phyloP scores from a whole-genome alignment of 495 filamentous ascomycete genomes.

The Chaetomium cochliodes region DNA sequence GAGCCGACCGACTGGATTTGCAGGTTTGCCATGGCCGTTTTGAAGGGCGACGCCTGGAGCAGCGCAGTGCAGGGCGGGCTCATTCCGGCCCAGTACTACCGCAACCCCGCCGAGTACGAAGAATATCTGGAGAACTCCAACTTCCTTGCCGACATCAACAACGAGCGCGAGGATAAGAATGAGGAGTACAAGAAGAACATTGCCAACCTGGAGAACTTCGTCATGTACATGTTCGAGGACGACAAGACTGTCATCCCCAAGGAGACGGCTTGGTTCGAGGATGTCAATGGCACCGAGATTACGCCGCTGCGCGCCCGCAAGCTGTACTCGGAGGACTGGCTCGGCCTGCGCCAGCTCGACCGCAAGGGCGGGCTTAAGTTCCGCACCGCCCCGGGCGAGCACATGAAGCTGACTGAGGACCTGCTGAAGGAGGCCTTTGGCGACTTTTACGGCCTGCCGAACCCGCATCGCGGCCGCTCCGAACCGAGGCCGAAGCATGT shows the following conservation, averaged over 20 bases:
- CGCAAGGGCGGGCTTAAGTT: slow-evolving; percentile 77
- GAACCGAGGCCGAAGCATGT: slow-evolving; percentile 14
- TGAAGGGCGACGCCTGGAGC: slow-evolving; percentile 74
- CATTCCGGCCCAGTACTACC: slow-evolving; percentile 95
- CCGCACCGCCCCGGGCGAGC: slow-evolving; percentile 63
- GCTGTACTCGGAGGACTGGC: slow-evolving; percentile 90
- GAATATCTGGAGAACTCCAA: slow-evolving; percentile 79
- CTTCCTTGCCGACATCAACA: slow-evolving; percentile 98
- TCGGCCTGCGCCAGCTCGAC: slow-evolving; percentile 81
- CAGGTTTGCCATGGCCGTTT: slow-evolving; percentile 66
- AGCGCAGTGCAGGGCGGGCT: slow-evolving; percentile 70
- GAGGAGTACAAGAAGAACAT: slow-evolving; percentile 70
- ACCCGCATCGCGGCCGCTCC: slow-evolving; percentile 28
- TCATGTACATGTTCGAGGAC: slow-evolving; percentile 86
- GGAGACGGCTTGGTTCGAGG: slow-evolving; percentile 88
- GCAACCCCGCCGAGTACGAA: slow-evolving; percentile 67
- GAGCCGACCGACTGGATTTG: slow-evolving; percentile 72
- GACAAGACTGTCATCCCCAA: slow-evolving; percentile 86
- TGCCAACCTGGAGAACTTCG: slow-evolving; percentile 67
- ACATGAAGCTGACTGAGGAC: slow-evolving; percentile 79
- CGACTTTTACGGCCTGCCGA: slow-evolving; percentile 65
- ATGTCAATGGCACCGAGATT: slow-evolving; percentile 70
- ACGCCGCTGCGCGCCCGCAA: slow-evolving; percentile 66
- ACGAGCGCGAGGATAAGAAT: slow-evolving; percentile 78
- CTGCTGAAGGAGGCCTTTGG: slow-evolving; percentile 64